Conservation (phyloP, 192 early-diverging fungal species). For the Cetraspora pellucida region DNA sequence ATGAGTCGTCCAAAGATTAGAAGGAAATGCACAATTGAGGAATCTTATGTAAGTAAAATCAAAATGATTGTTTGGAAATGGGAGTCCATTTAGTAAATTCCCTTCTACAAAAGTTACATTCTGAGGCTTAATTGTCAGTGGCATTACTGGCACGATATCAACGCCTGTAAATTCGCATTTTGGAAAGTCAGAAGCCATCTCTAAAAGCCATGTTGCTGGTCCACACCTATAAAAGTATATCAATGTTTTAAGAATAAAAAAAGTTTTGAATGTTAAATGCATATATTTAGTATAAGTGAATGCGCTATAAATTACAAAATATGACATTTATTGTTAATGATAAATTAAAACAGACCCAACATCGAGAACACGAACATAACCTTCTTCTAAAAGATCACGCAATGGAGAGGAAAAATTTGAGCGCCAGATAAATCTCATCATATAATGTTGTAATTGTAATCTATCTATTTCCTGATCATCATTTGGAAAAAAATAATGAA, state of each 20-base stretch:
- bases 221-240: neutral
- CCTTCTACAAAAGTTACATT: constrained; percentile 43
- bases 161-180: constrained; percentile 49
- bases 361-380: neutral
- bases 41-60: constrained; percentile 56
- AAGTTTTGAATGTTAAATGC: neutral
- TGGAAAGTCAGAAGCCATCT: constrained; percentile 54
- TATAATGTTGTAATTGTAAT: constrained; percentile 54
- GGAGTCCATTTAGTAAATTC: constrained; percentile 39
- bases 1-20: constrained; percentile 43
- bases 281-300: neutral
- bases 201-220: constrained; percentile 40
- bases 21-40: constrained; percentile 44
- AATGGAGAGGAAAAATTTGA: constrained; percentile 34
- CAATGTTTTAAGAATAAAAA: neutral
- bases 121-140: constrained; percentile 41
- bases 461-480: constrained; percentile 58
- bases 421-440: constrained; percentile 50
- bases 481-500: constrained; percentile 39
- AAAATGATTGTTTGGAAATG: constrained; percentile 55
- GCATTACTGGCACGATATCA: constrained; percentile 49
- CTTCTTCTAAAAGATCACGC: neutral
- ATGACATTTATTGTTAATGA: no score
- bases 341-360: neutral
- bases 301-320: neutral